phyloP scores from a whole-genome alignment of 2,329 filamentous ascomycete genomes.

The Aspergillus carbonarius region DNA sequence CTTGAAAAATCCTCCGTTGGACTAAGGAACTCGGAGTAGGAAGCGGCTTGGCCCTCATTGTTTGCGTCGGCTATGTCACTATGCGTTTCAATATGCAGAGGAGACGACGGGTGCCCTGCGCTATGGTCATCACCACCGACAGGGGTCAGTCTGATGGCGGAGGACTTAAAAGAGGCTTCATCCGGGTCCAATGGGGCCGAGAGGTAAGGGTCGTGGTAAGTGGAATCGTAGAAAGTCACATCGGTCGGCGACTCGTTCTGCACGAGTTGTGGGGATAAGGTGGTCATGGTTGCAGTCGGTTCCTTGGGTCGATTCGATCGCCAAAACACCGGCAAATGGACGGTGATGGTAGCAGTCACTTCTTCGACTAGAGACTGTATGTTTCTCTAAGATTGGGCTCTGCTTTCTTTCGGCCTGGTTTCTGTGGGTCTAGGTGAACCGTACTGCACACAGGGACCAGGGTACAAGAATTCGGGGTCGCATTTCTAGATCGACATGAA shows the following conservation, averaged over 20 bases:
- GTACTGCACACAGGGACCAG: not conserved
- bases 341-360: not conserved
- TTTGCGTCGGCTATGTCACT: constrained; percentile 11
- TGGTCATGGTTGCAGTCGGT: constrained; percentile 18
- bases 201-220: constrained; percentile 40
- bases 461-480: not conserved
- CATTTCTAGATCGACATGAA: constrained; percentile 3
- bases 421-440: not conserved
- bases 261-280: constrained; percentile 23
- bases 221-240: constrained; percentile 32
- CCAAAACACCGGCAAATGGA: not conserved
- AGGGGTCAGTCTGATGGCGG: constrained; percentile 34
- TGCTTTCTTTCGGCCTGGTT: not conserved
- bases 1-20: constrained; percentile 29
- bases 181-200: constrained; percentile 40
- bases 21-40: constrained; percentile 31
- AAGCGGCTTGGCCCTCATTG: constrained; percentile 18
- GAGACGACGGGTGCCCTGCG: constrained; percentile 18
- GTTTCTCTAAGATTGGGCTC: not conserved
- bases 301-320: not conserved
- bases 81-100: constrained; percentile 9
- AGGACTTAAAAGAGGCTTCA: constrained; percentile 36
- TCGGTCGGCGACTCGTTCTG: constrained; percentile 24
- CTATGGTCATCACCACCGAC: constrained; percentile 21
- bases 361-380: not conserved